These are phyloP conservation scores for Limonium bicolor DNA, from an alignment of 148 eudicot genomes.

Conservation along the genomic window DNA sequence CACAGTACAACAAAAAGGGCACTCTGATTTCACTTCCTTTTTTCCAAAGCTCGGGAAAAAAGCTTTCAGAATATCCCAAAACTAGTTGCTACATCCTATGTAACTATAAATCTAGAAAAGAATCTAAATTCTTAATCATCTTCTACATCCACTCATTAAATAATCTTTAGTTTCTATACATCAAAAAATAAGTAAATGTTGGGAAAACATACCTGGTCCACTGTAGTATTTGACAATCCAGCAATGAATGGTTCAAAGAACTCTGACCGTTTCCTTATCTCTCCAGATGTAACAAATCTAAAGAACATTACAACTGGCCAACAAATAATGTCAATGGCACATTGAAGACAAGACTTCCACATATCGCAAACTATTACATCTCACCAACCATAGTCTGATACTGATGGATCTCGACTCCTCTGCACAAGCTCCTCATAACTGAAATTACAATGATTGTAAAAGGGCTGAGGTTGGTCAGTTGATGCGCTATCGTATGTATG, in stretches of 20 bases:
- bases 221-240: constrained; percentile 72
- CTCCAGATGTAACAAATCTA: constrained; percentile 94
- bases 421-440: constrained; percentile 73
- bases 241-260: constrained; percentile 92
- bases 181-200: background rate
- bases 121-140: background rate
- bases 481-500: too few relatives aligned
- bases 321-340: constrained; percentile 21
- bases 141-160: background rate
- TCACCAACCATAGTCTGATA: constrained; percentile 85
- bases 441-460: constrained; percentile 8
- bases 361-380: background rate
- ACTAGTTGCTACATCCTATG: background rate
- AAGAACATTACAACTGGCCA: constrained; percentile 90
- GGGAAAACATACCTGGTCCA: constrained; percentile 50
- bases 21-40: too few relatives aligned
- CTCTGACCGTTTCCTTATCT: constrained; percentile 65
- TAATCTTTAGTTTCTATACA: background rate
- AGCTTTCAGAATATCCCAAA: background rate
- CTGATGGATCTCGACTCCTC: constrained; percentile 79
- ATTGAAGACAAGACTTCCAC: background rate
- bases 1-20: too few relatives aligned
- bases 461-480: background rate
- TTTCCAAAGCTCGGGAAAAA: background rate
- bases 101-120: background rate